A percentile compares a stretch with the other conserved stretches of the same genome.
phyloP scores from a whole-genome alignment of 2,329 filamentous ascomycete species.

The Cordyceps cicadae region DNA sequence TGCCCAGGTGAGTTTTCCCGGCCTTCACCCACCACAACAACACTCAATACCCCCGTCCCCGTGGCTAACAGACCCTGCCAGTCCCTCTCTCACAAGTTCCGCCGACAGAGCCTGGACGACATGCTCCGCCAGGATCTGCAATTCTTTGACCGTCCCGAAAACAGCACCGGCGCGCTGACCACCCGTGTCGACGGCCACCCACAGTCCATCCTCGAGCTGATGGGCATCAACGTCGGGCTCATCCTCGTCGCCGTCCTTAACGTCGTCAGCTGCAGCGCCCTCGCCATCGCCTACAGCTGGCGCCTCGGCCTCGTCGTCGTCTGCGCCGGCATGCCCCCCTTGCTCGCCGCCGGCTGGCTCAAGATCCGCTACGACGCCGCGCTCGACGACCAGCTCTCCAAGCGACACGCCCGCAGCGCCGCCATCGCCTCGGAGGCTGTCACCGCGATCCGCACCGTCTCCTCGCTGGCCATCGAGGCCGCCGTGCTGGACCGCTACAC shows the following conservation, averaged over 20 bases:
- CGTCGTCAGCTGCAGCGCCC: slow-evolving; percentile 28
- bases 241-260: slow-evolving; percentile 34
- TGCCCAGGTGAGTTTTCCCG: slow-evolving; percentile 17
- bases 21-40: background rate
- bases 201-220: slow-evolving; percentile 37
- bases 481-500: slow-evolving; percentile 26
- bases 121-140: slow-evolving; percentile 33
- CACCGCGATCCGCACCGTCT: slow-evolving; percentile 35
- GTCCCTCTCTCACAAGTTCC: slow-evolving; percentile 19
- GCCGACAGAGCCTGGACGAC: slow-evolving; percentile 21
- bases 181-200: slow-evolving; percentile 24
- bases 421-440: slow-evolving; percentile 39
- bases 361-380: slow-evolving; percentile 35
- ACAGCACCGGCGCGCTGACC: slow-evolving; percentile 26
- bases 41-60: background rate
- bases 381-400: slow-evolving; percentile 28
- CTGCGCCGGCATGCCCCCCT: slow-evolving; percentile 32
- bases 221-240: slow-evolving; percentile 34
- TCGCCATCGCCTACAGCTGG: slow-evolving; percentile 35
- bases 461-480: slow-evolving; percentile 30
- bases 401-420: slow-evolving; percentile 31
- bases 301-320: slow-evolving; percentile 36
- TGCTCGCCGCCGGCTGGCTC: slow-evolving; percentile 32
- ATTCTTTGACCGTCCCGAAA: slow-evolving; percentile 27
- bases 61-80: background rate